Conservation (phyloP, 2,329 filamentous ascomycete genomes). For the Arthrobotrys pseudoclavata region DNA sequence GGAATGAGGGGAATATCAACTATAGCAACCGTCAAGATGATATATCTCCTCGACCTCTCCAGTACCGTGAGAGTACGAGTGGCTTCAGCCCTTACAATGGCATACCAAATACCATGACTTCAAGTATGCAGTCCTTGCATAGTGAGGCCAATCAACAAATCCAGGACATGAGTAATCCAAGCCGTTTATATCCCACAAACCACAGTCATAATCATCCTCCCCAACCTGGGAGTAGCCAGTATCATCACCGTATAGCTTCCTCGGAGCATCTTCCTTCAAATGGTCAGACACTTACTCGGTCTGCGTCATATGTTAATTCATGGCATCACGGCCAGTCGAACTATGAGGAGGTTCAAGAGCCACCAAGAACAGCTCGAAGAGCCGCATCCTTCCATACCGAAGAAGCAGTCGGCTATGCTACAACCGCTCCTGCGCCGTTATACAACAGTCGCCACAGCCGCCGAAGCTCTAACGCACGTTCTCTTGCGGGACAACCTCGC, state of each 20-base stretch:
- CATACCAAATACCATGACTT: constrained; percentile 32
- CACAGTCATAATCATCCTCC: constrained; percentile 19
- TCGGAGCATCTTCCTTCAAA: constrained; percentile 33
- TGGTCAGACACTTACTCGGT: not conserved
- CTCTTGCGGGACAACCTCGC: constrained; percentile 21
- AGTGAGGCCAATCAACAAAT: constrained; percentile 53
- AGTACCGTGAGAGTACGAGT: constrained; percentile 37
- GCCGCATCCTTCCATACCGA: constrained; percentile 48
- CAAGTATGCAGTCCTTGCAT: constrained; percentile 55
- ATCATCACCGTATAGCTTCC: constrained; percentile 41
- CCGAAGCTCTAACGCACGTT: constrained; percentile 38
- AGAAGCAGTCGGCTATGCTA: constrained; percentile 18
- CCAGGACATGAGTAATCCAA: constrained; percentile 48
- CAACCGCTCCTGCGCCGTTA: constrained; percentile 3
- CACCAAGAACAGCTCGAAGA: constrained; percentile 35
- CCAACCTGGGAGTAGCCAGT: constrained; percentile 13
- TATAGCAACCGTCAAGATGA: constrained; percentile 32
- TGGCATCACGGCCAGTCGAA: constrained; percentile 50
- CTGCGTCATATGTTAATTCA: constrained; percentile 40
- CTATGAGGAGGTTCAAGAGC: constrained; percentile 44
- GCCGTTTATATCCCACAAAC: constrained; percentile 10
- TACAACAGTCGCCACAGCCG: constrained; percentile 51
- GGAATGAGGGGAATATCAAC: constrained; percentile 39
- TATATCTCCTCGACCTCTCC: constrained; percentile 48
- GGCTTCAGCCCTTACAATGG: constrained; percentile 36